A percentile compares a stretch with the other conserved stretches of the same genome.
phyloP scores from a whole-genome alignment of 139 green algal species.

The Tetradesmus obliquus region DNA sequence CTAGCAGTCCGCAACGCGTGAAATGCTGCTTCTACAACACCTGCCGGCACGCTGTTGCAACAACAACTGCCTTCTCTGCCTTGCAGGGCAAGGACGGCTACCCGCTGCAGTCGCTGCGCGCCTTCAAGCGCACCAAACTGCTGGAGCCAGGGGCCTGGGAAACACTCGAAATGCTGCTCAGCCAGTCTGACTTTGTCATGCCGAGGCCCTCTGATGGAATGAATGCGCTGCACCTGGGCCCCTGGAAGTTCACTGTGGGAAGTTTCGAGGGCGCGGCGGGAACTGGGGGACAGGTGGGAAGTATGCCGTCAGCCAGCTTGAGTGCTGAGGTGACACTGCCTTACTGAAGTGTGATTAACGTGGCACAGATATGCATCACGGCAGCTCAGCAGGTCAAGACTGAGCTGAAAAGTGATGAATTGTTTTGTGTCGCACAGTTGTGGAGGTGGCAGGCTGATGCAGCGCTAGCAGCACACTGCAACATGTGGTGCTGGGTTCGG shows the following conservation, averaged over 20 bases:
- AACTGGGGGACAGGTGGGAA: background rate
- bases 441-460: no score
- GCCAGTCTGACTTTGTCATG: constrained; percentile 9
- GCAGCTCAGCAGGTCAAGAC: no score
- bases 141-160: background rate
- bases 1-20: no score
- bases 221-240: background rate
- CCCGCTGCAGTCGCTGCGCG: constrained; percentile 14
- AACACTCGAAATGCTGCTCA: background rate
- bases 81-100: constrained; percentile 22
- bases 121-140: constrained; percentile 14
- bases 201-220: background rate
- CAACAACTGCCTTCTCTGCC: background rate
- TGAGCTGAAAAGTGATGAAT: no score
- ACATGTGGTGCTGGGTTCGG: background rate
- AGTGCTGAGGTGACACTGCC: background rate
- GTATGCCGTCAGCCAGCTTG: background rate
- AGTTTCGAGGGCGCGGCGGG: background rate
- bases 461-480: background rate
- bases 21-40: background rate
- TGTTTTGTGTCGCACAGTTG: no score
- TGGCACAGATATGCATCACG: no score
- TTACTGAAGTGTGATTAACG: background rate
- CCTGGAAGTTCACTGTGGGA: constrained; percentile 10
- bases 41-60: background rate